Evolutionary conservation across 495 filamentous ascomycete genomes (phyloP).

Genomic region (Staphylotrichum tortipilum): DNA sequence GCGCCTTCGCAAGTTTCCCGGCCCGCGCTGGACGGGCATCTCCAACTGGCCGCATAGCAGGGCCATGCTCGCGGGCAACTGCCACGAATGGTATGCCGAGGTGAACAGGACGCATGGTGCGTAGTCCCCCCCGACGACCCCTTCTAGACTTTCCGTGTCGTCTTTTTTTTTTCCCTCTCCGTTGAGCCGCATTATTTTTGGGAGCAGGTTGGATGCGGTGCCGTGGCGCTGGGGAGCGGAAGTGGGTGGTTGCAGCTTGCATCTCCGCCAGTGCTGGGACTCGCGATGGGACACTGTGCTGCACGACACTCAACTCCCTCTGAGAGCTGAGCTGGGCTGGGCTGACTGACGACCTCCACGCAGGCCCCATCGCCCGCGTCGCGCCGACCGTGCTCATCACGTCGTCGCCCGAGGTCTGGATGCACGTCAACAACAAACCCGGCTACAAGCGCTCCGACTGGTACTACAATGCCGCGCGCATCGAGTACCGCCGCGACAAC

Average conservation of each 20-base stretch:
- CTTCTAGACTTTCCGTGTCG: too few species aligned
- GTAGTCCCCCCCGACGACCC: background rate
- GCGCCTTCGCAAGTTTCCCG: slow-evolving; percentile 17
- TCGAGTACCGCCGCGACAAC: slow-evolving; percentile 27
- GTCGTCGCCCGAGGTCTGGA: slow-evolving; percentile 20
- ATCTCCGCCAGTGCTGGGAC: too few species aligned
- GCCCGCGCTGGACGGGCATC: slow-evolving; percentile 21
- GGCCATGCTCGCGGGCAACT: slow-evolving; percentile 6
- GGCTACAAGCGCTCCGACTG: slow-evolving; percentile 23
- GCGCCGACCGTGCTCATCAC: slow-evolving; percentile 27
- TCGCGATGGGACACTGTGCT: too few species aligned
- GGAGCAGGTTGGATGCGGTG: too few species aligned
- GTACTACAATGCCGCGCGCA: slow-evolving; percentile 20
- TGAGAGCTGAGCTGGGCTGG: too few species aligned
- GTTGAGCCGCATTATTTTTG: background rate
- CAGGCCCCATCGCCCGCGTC: slow-evolving; percentile 28
- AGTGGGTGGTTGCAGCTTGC: too few species aligned
- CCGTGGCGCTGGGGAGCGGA: too few species aligned
- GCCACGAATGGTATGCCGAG: slow-evolving; percentile 14
- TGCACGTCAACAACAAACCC: slow-evolving; percentile 22
- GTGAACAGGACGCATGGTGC: slow-evolving; percentile 18
- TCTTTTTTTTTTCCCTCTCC: too few species aligned
- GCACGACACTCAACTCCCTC: too few species aligned
- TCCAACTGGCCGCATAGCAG: slow-evolving; percentile 14
- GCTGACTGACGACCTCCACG: too few species aligned